Evolutionary conservation across 768 basidiomycete species (phyloP), one percentile per base, ranked within the genome.

Genomic region (Mycena venus): DNA sequence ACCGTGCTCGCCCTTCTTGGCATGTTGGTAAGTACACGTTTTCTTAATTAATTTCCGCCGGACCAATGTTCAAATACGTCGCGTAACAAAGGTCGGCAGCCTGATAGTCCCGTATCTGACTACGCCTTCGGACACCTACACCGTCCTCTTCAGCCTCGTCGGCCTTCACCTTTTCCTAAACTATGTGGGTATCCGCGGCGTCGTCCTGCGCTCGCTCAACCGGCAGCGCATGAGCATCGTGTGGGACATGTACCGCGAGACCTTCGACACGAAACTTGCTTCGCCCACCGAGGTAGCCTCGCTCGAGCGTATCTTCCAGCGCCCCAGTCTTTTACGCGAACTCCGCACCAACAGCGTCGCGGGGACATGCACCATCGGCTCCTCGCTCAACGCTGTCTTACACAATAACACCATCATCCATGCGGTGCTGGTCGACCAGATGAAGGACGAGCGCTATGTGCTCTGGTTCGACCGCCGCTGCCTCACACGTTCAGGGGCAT

Each of bases 1-100:
- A 94, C 93, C 0, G 90, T 93, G 0, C 82, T 94, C 3, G 91
- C 90, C 1, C 87, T 94, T 34, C 77, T 91, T 1, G 93, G 93
- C 23, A 91, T 93, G 89, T 78, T 94, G 80, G 93, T 93, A 68
- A 78, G 90, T 77, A 25, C 3, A 15, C 29, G 47, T 61, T 17
- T 40, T 34, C 25, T 53, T 34, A 14, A 38, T 9, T 14, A 49
- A 51, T 11, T 9, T 51, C 27, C 34, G 7, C 34, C 21, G 44
- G 23, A n/a, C n/a, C n/a, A n/a, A n/a, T n/a, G 19, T 23, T 47
- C 5, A 60, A 44, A 44, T 44, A 32, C 42, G 19, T 68, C 51
- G 25, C 56, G 15, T 60, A 15, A 12, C 23, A 31, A 68, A 94
- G 93, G 85, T 90, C 17, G 92, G 92, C 9, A 89, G 89, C 3